These are phyloP conservation scores for Cercospora berteroae DNA, from an alignment of 2,329 filamentous ascomycete species.

Conservation along the genomic window DNA sequence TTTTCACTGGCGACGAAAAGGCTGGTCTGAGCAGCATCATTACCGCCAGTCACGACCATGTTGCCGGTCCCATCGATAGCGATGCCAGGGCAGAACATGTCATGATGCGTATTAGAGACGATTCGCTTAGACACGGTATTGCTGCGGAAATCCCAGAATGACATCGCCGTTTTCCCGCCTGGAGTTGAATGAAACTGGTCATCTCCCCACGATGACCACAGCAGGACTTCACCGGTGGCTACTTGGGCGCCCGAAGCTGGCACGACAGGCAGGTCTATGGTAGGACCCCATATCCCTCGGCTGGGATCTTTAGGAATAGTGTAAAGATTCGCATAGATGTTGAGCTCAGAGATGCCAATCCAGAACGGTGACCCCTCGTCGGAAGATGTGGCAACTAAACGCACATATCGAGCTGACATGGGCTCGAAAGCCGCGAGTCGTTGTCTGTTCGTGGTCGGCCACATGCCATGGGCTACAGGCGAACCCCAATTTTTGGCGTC, in stretches of 20 bases:
- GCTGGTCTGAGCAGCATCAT: constrained; percentile 50
- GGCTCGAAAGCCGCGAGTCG: constrained; percentile 9
- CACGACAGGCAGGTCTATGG: constrained; percentile 11
- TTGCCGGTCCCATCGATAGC: constrained; percentile 50
- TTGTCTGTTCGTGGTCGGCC: constrained; percentile 8
- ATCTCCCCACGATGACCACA: constrained; percentile 10
- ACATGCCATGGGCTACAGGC: constrained; percentile 10
- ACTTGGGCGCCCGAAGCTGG: constrained; percentile 8
- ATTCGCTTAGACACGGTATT: constrained; percentile 10
- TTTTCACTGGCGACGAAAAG: constrained; percentile 46
- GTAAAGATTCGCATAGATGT: constrained; percentile 10
- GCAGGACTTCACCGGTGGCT: constrained; percentile 10
- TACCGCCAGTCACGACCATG: constrained; percentile 57
- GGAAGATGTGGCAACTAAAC: constrained; percentile 9
- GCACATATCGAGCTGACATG: constrained; percentile 7
- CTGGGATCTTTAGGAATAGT: constrained; percentile 7
- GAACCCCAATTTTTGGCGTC: constrained; percentile 8
- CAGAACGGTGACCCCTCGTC: constrained; percentile 8
- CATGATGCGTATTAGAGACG: background rate
- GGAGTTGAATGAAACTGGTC: constrained; percentile 12
- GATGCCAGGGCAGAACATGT: constrained; percentile 59
- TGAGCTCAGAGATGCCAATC: constrained; percentile 10
- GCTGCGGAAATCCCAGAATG: constrained; percentile 9
- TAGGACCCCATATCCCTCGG: constrained; percentile 6
- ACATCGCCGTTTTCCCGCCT: constrained; percentile 8